Percentiles rank a stretch among this genome's conserved stretches.
These are phyloP conservation scores for Silene vulgaris DNA, from an alignment of 179 eudicot genomes.

Conservation along the genomic window DNA sequence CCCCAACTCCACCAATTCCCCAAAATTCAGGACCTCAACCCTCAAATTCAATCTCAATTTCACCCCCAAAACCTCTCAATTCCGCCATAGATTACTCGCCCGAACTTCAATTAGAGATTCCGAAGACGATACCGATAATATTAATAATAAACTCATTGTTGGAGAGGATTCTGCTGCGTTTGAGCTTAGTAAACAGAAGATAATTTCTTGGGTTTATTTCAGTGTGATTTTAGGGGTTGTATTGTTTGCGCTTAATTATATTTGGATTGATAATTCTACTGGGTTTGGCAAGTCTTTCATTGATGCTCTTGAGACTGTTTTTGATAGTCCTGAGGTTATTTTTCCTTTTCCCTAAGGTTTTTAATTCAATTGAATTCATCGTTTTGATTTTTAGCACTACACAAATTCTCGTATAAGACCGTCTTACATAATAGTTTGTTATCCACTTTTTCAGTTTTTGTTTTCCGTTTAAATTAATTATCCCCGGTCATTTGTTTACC, in stretches of 20 bases:
- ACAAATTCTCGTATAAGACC: too few species aligned
- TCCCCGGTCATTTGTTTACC: too few species aligned
- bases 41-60: background rate
- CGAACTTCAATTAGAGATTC: slow-evolving; percentile 38
- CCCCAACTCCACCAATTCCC: background rate
- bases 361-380: background rate
- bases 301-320: slow-evolving; percentile 41
- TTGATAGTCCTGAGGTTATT: slow-evolving; percentile 73
- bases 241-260: slow-evolving; percentile 53
- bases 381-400: background rate
- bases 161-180: slow-evolving; percentile 87
- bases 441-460: too few species aligned
- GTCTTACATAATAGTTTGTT: too few species aligned
- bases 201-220: slow-evolving; percentile 80
- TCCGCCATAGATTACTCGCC: slow-evolving; percentile 27
- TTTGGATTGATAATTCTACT: slow-evolving; percentile 77
- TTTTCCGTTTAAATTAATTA: too few species aligned
- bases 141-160: background rate
- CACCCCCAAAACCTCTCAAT: slow-evolving; percentile 11
- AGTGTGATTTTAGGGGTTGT: slow-evolving; percentile 66
- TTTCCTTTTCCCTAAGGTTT: background rate
- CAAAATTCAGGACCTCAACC: background rate
- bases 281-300: slow-evolving; percentile 70
- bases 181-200: slow-evolving; percentile 57
- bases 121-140: background rate